Evolutionary conservation across 192 early-diverging fungal species (phyloP), one percentile per base, ranked within the genome.

Genomic region (Umbelopsis ramanniana): DNA sequence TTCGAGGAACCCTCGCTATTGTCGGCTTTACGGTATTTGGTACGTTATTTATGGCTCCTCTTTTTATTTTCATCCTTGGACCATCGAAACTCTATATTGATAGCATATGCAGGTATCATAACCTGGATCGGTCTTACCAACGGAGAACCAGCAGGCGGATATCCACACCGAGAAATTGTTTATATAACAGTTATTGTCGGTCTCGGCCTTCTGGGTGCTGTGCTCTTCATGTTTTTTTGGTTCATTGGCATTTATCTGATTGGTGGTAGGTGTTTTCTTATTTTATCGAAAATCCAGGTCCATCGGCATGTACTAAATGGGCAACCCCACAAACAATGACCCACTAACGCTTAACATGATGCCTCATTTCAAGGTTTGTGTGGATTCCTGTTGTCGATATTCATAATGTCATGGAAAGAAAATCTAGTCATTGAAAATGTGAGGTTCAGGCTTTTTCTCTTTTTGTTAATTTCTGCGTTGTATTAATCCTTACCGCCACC

Each of bases 51-150:
- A 46, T 10, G 24, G 46, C 38, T 47, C 2, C 6, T 63, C 5
- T 69, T 46, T 50, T 70, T 52, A 46, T 52, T 8, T 10, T 24
- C 15, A 52, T 54, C 1, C 14, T 35, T 67, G 21, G 6, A 15
- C n/a, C 52, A 10, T 46, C 40, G 7, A 68, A 22, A 19, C 50
- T 46, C 50, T 19, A 22, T 35, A 46, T 24, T 52, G 21, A 52
- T 60, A 5, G 29, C 0, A 1, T 23, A 21, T 15, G 15, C 21
- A 68, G 67, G 45, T 29, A 47, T 68, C 45, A 24, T 68, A 17
- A 48, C 67, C 9, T 68, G 67, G 67, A 68, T 68, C 43, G 67
- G 67, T 33, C 46, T 68, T 23, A 68, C 67, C 67, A 68, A 68
- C 33, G 40, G 40, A 8, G 67, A 68, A 29, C 67, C 67, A n/a